phyloP scores from a whole-genome alignment of 106 monocot genomes.

The Phalaenopsis aphrodite region DNA sequence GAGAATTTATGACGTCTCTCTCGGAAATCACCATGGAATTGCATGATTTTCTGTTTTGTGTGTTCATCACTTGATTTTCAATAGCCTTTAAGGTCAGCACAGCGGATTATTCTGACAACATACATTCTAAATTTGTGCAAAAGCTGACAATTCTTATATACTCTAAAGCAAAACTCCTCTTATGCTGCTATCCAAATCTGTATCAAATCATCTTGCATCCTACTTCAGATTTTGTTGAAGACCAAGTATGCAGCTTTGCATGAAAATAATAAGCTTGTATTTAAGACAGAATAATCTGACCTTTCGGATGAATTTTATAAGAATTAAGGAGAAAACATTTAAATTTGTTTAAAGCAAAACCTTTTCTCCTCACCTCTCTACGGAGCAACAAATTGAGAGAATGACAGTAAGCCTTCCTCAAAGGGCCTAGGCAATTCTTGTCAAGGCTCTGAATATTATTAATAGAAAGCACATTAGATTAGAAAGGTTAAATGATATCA shows the following conservation, averaged over 20 bases:
- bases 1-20: neutral
- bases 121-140: neutral
- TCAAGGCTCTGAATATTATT: constrained; percentile 73
- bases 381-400: constrained; percentile 92
- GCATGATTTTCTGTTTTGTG: neutral
- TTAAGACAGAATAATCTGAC: neutral
- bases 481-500: neutral
- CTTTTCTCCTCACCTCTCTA: constrained; percentile 60
- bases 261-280: neutral
- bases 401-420: constrained; percentile 96
- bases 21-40: neutral
- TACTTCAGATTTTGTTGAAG: neutral
- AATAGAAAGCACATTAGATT: neutral
- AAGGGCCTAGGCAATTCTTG: constrained; percentile 79
- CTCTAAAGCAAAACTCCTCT: too few relatives aligned
- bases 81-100: neutral
- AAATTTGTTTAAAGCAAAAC: neutral
- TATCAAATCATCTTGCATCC: neutral
- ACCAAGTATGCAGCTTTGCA: neutral
- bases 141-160: neutral
- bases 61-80: neutral
- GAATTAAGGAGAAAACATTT: neutral
- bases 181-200: neutral
- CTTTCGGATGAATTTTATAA: neutral
- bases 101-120: neutral